Conservation (phyloP, 345 rosid species). For the Lagerstroemia speciosa region DNA sequence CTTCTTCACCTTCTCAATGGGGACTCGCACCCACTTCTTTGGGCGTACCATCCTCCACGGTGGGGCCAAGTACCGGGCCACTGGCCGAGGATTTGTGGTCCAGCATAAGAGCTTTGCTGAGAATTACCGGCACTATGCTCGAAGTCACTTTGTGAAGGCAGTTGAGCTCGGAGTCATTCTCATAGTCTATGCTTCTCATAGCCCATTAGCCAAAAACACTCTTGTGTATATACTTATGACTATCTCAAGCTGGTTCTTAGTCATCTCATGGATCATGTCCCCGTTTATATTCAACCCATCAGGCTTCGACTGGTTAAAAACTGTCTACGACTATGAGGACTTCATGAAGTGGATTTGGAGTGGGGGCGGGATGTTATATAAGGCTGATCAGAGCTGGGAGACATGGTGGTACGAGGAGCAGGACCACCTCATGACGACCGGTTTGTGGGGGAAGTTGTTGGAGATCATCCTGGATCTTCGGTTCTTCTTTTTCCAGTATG, state of each 20-base stretch:
- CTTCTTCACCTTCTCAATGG: conserved; percentile 82
- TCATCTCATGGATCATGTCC: conserved; percentile 77
- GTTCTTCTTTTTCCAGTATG: conserved; percentile 85
- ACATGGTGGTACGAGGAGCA: conserved; percentile 94
- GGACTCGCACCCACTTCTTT: conserved; percentile 73
- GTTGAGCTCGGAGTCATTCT: conserved; percentile 78
- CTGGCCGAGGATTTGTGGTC: conserved; percentile 92
- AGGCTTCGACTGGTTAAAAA: conserved; percentile 90
- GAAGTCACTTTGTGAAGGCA: conserved; percentile 89
- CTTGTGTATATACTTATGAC: conserved; percentile 65
- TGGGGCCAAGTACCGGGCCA: conserved; percentile 85
- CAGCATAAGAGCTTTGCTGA: conserved; percentile 75
- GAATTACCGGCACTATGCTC: conserved; percentile 70
- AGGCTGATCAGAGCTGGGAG: conserved; percentile 84
- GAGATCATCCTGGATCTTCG: conserved; percentile 81
- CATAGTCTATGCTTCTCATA: conserved; percentile 59
- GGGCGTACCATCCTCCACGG: conserved; percentile 93
- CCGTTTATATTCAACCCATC: conserved; percentile 87
- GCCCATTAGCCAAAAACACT: conserved; percentile 43
- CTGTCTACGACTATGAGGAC: conserved; percentile 74
- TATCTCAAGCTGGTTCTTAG: conserved; percentile 82
- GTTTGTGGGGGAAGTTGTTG: conserved; percentile 50
- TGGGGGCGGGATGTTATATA: conserved; percentile 46
- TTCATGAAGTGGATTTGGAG: conserved; percentile 75
- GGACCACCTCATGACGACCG: conserved; percentile 67